A percentile compares a stretch with the other conserved stretches of the same genome.
Conservation (phyloP, 495 filamentous ascomycete genomes). For the Lasiosphaeris hirsuta region DNA sequence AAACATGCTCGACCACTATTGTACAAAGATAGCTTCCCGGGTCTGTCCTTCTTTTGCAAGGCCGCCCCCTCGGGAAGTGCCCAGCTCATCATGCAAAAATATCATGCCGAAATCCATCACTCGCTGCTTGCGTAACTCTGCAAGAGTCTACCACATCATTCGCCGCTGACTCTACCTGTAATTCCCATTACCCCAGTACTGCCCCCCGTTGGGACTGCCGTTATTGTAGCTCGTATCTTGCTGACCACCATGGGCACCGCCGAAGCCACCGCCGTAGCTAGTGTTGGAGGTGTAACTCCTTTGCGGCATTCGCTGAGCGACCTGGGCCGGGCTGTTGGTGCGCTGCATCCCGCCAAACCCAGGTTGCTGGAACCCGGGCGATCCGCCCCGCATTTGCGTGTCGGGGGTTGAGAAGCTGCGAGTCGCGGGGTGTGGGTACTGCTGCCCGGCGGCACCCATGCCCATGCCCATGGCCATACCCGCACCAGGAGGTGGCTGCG, state of each 20-base stretch:
- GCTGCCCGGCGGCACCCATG: conserved; percentile 18
- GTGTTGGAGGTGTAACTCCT: conserved; percentile 27
- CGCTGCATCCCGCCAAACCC: conserved; percentile 20
- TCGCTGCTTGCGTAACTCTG: background rate
- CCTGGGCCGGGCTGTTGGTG: conserved; percentile 22
- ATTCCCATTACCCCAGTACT: conserved; percentile 12
- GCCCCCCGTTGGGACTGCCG: background rate
- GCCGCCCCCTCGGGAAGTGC: no score
- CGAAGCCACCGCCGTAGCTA: conserved; percentile 14
- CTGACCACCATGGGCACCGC: background rate
- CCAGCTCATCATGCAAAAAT: background rate
- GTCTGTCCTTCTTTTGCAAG: no score
- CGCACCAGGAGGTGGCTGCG: conserved; percentile 16
- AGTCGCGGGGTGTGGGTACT: conserved; percentile 22
- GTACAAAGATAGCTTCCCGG: no score
- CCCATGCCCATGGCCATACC: conserved; percentile 15
- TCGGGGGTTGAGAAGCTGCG: conserved; percentile 32
- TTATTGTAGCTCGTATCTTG: no score
- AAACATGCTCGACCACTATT: no score
- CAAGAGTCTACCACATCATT: background rate
- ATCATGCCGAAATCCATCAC: background rate
- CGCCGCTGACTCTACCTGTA: conserved; percentile 4
- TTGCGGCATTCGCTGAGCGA: conserved; percentile 28
- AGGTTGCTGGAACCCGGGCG: conserved; percentile 27
- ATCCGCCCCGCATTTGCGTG: conserved; percentile 22